Evolutionary conservation across 441 rosid genomes (phyloP), one percentile per base, ranked within the genome.

Genomic region (Erodium chrysanthum): DNA sequence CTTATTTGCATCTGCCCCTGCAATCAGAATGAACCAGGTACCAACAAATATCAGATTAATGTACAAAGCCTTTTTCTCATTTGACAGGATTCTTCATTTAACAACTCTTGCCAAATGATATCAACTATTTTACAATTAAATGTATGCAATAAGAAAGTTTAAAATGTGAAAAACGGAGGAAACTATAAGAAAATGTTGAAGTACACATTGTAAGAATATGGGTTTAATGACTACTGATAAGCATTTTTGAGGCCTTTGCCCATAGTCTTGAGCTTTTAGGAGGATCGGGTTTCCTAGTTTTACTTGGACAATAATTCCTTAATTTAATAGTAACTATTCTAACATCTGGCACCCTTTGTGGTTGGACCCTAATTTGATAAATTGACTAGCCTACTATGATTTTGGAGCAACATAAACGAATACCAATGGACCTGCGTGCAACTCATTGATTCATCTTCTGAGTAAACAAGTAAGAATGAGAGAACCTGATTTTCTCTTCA

Each of bases 401-500:
- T 59, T 1, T 12, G 23, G 11, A 59, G 64, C n/a, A 59, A 59
- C 64, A 59, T 22, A 14, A 4, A 20, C 14, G 64, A 60, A 60
- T n/a, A 14, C 11, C 25, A 60, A 23, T 60, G 12, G 64, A 60
- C 14, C 15, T 11, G 25, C 14, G 18, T 35, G 48, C 48, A 64
- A 52, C 8, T 20, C 20, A 54, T 15, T 21, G 1, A 42, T 23
- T n/a, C 54, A 76, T 46, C 42, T 14, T 70, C 21, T 7, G 2
- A 69, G 4, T 25, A 52, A 0, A 40, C 27, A 35, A 18, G 9
- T 29, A 72, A 75, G 65, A 63, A 66, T 70, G 71, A 69, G 70
- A 77, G 65, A 48, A 95, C 99, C 99, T 78, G 91, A 82, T 79
- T 78, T 69, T 79, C 76, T 83, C 84, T 85, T 89, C 86, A 79